phyloP scores from a whole-genome alignment of 164 flowering plant species.

The Euptelea pleiosperma region DNA sequence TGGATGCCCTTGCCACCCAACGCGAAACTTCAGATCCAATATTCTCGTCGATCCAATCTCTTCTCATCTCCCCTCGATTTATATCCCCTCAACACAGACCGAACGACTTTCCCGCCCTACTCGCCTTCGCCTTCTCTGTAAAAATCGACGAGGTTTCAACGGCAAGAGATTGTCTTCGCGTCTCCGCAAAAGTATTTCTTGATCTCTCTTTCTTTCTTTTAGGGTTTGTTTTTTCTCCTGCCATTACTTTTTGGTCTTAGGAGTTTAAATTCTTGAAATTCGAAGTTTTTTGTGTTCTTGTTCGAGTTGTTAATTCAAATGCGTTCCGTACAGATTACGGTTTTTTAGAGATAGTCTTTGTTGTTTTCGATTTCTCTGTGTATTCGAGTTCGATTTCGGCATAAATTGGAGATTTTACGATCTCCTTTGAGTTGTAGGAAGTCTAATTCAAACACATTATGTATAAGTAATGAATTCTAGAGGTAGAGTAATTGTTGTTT shows the following conservation, averaged over 20 bases:
- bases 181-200: background rate
- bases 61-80: background rate
- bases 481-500: too few relatives aligned
- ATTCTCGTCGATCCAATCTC: slow-evolving; percentile 10
- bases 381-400: too few relatives aligned
- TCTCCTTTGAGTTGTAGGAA: too few relatives aligned
- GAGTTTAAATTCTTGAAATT: background rate
- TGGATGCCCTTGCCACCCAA: slow-evolving; percentile 6
- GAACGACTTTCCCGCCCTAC: slow-evolving; percentile 3
- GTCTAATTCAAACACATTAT: too few relatives aligned
- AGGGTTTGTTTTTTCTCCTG: background rate
- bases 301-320: background rate
- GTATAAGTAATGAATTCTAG: too few relatives aligned
- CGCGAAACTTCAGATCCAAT: slow-evolving; percentile 14
- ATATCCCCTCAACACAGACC: background rate
- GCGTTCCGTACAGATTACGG: background rate
- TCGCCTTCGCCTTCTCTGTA: slow-evolving; percentile 4
- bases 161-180: background rate
- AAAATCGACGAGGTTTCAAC: background rate
- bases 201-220: background rate
- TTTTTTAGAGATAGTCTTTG: too few relatives aligned
- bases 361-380: too few relatives aligned
- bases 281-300: background rate
- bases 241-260: background rate
- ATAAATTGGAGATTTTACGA: too few relatives aligned